These are phyloP conservation scores for Histomonas meleagridis DNA, from an alignment of 208 protist genomes.

Conservation along the genomic window DNA sequence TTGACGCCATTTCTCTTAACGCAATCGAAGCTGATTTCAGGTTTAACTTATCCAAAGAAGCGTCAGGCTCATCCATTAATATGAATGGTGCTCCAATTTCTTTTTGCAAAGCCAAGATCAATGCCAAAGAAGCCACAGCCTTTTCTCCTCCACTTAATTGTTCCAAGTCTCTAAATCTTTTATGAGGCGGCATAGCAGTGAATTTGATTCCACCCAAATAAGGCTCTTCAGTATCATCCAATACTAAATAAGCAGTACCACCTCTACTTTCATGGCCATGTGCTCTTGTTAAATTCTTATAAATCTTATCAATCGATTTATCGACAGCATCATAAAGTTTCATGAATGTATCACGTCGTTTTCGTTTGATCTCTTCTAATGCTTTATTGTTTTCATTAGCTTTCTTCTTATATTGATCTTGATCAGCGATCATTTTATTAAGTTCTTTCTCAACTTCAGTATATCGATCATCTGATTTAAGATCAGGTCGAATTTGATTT, in stretches of 20 bases:
- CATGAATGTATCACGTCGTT: constrained; percentile 47
- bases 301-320: constrained; percentile 35
- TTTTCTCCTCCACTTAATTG: constrained; percentile 57
- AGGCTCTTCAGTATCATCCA: constrained; percentile 40
- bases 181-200: constrained; percentile 53
- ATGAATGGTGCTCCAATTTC: constrained; percentile 53
- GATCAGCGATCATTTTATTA: background rate
- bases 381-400: background rate
- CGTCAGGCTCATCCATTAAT: constrained; percentile 52
- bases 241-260: background rate
- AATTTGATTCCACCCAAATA: constrained; percentile 50
- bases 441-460: background rate
- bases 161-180: constrained; percentile 53
- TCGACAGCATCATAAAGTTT: constrained; percentile 39
- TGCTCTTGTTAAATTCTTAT: constrained; percentile 40
- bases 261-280: background rate
- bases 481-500: background rate
- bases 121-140: constrained; percentile 52
- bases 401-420: background rate
- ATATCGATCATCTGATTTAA: background rate
- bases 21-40: background rate
- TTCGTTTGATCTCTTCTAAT: constrained; percentile 33
- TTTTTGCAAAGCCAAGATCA: constrained; percentile 55
- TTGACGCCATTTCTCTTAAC: background rate
- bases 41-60: constrained; percentile 29